A percentile compares a stretch with the other conserved stretches of the same genome.
Conservation (phyloP, 2,329 filamentous ascomycete species). For the Periglandula ipomoeae region DNA sequence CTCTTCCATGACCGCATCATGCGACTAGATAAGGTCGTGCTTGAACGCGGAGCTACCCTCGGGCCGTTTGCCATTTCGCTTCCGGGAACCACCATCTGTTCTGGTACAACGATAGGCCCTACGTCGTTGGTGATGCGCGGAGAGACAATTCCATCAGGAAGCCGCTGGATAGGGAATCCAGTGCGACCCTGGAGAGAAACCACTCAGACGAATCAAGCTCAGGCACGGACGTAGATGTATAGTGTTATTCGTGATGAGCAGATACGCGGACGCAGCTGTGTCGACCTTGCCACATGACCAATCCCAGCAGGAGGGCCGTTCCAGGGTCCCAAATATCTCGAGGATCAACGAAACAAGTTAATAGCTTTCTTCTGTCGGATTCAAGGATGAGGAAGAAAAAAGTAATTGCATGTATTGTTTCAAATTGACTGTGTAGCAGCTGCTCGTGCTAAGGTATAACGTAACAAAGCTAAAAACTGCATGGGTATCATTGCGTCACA, state of each 20-base stretch:
- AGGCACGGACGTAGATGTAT: neutral
- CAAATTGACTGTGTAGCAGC: neutral
- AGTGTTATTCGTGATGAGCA: neutral
- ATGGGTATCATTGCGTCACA: neutral
- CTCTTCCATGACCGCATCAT: slow-evolving; percentile 14
- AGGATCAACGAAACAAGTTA: no score
- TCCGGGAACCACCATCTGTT: slow-evolving; percentile 11
- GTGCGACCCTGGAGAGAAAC: slow-evolving; percentile 9
- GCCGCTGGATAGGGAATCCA: slow-evolving; percentile 13
- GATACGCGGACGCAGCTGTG: neutral
- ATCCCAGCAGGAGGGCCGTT: no score
- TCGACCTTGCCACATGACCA: no score
- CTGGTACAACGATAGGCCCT: slow-evolving; percentile 10
- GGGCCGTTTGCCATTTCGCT: slow-evolving; percentile 11
- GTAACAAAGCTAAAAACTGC: neutral
- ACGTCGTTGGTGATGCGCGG: slow-evolving; percentile 13
- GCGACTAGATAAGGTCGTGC: slow-evolving; percentile 11
- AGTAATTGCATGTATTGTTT: neutral
- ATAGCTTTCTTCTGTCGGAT: neutral
- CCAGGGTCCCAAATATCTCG: no score
- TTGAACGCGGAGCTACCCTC: slow-evolving; percentile 11
- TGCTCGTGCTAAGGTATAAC: neutral
- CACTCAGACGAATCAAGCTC: neutral
- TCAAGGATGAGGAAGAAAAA: no score
- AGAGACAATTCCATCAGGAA: slow-evolving; percentile 11